phyloP scores from a whole-genome alignment of 2,329 filamentous ascomycete species.

The Fusarium hostae region DNA sequence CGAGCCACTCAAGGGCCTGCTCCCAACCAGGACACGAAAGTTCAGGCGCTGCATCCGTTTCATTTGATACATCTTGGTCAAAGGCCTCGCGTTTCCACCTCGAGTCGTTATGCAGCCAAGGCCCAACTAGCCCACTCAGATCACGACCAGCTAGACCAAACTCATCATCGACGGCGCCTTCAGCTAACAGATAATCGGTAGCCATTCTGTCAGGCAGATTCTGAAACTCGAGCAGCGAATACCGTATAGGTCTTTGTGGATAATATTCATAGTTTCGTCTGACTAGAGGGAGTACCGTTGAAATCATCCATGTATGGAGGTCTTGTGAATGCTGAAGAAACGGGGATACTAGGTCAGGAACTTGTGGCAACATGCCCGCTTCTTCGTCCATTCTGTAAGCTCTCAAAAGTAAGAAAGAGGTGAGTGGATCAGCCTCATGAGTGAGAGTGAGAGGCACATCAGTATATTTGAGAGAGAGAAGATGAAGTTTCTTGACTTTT shows the following conservation, averaged over 20 bases:
- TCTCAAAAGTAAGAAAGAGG: conserved; percentile 74
- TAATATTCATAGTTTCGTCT: conserved; percentile 78
- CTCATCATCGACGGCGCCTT: conserved; percentile 55
- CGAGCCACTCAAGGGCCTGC: conserved; percentile 74
- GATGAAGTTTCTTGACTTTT: conserved; percentile 70
- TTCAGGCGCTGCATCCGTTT: conserved; percentile 47
- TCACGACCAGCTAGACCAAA: conserved; percentile 67
- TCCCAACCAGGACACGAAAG: conserved; percentile 72
- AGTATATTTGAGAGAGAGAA: conserved; percentile 67
- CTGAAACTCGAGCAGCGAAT: conserved; percentile 73
- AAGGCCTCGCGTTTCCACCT: conserved; percentile 59
- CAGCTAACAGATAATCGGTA: conserved; percentile 69
- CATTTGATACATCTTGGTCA: not conserved
- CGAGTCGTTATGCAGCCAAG: conserved; percentile 76
- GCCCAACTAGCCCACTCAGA: conserved; percentile 73
- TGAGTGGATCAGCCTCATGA: conserved; percentile 64
- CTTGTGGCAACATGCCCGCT: conserved; percentile 75
- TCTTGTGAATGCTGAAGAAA: conserved; percentile 72
- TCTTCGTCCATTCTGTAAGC: conserved; percentile 76
- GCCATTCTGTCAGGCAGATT: conserved; percentile 68
- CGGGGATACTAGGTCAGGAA: conserved; percentile 74
- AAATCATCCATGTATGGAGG: conserved; percentile 75
- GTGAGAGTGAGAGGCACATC: conserved; percentile 58
- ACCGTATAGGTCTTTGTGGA: conserved; percentile 57
- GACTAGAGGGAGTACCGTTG: conserved; percentile 74